A percentile compares a stretch with the other conserved stretches of the same genome.
phyloP scores from a whole-genome alignment of 140 eudicot species.

The Anethum foeniculum region DNA sequence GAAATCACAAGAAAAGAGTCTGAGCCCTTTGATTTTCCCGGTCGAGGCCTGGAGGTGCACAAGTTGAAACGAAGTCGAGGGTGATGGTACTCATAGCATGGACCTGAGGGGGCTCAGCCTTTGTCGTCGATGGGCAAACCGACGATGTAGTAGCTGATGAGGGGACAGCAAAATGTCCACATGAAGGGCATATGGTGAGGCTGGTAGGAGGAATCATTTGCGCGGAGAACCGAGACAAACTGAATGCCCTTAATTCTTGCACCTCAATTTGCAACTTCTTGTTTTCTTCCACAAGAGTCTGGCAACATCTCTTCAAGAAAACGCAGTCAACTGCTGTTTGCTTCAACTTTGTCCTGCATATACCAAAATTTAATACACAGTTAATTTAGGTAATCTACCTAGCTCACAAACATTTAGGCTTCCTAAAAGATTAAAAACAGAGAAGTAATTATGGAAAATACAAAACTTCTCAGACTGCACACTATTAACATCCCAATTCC shows the following conservation, averaged over 20 bases:
- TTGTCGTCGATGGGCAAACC: slow-evolving; percentile 3
- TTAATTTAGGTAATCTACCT: too few relatives aligned
- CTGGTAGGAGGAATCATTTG: slow-evolving; percentile 87
- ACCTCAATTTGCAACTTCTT: slow-evolving; percentile 70
- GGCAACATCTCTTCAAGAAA: slow-evolving; percentile 64
- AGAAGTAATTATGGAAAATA: too few relatives aligned
- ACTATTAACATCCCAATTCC: too few relatives aligned
- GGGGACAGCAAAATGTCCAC: slow-evolving; percentile 68
- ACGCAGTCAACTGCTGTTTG: slow-evolving; percentile 84
- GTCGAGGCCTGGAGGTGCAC: slow-evolving; percentile 21
- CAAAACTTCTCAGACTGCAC: too few relatives aligned
- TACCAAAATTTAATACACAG: background rate
- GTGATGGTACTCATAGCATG: slow-evolving; percentile 24
- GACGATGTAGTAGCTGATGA: slow-evolving; percentile 16
- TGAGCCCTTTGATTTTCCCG: background rate
- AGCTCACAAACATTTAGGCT: too few relatives aligned
- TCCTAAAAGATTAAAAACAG: too few relatives aligned
- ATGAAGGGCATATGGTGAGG: slow-evolving; percentile 79
- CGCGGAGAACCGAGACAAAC: slow-evolving; percentile 73
- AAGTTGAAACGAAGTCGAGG: slow-evolving; percentile 52
- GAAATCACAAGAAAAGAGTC: background rate
- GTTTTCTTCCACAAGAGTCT: slow-evolving; percentile 63
- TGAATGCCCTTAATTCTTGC: slow-evolving; percentile 59
- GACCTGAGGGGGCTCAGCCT: slow-evolving; percentile 23
- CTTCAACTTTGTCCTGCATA: slow-evolving; percentile 64